Conservation (phyloP, 306 rosid species). For the Prunus davidiana region DNA sequence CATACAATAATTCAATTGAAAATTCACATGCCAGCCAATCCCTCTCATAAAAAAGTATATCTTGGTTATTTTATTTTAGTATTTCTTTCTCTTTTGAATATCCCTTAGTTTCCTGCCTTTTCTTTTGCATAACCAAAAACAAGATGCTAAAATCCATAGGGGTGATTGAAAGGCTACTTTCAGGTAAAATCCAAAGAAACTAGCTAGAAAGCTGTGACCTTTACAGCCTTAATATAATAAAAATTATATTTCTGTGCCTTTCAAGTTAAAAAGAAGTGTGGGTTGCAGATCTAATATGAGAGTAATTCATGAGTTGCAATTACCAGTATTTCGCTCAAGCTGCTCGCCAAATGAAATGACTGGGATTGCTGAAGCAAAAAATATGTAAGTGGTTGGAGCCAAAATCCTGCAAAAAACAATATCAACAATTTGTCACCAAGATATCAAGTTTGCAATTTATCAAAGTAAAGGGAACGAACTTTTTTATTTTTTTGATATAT, state of each 20-base stretch:
- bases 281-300: constrained; percentile 1
- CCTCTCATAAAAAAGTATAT: not conserved
- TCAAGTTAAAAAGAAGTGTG: constrained; percentile 12
- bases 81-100: not conserved
- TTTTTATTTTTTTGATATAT: too few species aligned
- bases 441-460: not conserved
- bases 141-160: not conserved
- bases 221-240: not conserved
- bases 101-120: not conserved
- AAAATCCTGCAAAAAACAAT: constrained; percentile 50
- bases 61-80: not conserved
- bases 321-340: constrained; percentile 71
- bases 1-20: not conserved
- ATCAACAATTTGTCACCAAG: not conserved
- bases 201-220: not conserved
- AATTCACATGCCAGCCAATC: constrained; percentile 5
- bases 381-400: constrained; percentile 93
- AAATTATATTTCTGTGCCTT: not conserved
- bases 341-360: constrained; percentile 88
- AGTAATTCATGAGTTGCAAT: not conserved
- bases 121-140: not conserved
- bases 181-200: not conserved
- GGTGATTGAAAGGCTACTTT: not conserved
- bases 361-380: constrained; percentile 82
- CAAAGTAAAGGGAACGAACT: not conserved